Evolutionary conservation across 176 grass and related monocot genomes (phyloP), one percentile per base, ranked within the genome.

Genomic region (Ampelocalamus luodianensis): DNA sequence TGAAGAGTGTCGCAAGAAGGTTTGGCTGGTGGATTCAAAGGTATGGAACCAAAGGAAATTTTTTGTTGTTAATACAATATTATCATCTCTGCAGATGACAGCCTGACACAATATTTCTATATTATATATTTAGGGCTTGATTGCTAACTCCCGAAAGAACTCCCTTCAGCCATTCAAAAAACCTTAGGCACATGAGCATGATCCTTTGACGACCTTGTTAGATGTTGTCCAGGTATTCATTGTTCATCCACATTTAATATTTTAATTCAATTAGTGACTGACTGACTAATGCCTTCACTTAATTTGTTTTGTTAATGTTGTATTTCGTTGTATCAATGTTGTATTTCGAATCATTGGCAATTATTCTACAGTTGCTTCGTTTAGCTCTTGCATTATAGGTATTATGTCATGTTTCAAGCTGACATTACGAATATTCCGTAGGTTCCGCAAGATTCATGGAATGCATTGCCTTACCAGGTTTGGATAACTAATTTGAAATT

Each of bases 1-100:
- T n/a, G n/a, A n/a, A n/a, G n/a, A n/a, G n/a, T n/a, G n/a, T n/a
- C n/a, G n/a, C n/a, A n/a, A n/a, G 91, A 96, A 87, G 88, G 91
- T 99, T 92, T 99, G 90, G 90, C 86, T 96, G 75, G 91, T 96
- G 55, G 97, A 99, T 79, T 99, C 97, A 58, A 94, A 91, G 93
- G 97, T 99, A 85, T 81, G 76, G 44, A 86, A 64, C 61, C 16
- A 74, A 75, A 65, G 14, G 22, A 43, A 51, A 38, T 23, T 36
- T 40, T 53, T 38, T 72, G 53, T 72, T 90, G 29, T 56, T 59
- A 44, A 42, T 65, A 43, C 13, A 72, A 46, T 79, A 32, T 87
- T 82, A 80, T 88, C 16, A 51, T 26, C 34, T 79, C n/a, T 82
- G 85, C 38, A 87, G 38, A 64, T 77, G 45, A 78, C 13, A 24